phyloP scores from a whole-genome alignment of 139 green algal species.

The Mesotaenium endlicherianum region DNA sequence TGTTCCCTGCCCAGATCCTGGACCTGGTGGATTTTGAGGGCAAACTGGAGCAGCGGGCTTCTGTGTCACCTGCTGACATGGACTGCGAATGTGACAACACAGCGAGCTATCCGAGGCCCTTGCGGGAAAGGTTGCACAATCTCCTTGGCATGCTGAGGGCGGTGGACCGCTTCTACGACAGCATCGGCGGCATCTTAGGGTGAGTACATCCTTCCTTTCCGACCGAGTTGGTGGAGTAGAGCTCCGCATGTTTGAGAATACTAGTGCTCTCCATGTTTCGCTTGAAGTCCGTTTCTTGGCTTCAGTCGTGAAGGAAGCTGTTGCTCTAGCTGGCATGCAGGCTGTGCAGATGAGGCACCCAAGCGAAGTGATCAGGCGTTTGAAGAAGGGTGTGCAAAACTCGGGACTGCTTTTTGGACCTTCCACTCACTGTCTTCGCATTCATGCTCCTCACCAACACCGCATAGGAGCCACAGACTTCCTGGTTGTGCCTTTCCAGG shows the following conservation, averaged over 20 bases:
- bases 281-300: not conserved
- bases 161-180: slow-evolving; percentile 84
- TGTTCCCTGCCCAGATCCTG: slow-evolving; percentile 20
- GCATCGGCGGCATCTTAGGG: slow-evolving; percentile 87
- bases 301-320: no score
- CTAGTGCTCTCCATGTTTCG: not conserved
- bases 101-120: not conserved
- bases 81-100: not conserved
- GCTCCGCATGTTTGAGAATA: not conserved
- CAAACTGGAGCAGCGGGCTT: not conserved
- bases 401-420: no score
- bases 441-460: no score
- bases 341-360: no score
- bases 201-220: slow-evolving; percentile 48
- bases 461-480: not conserved
- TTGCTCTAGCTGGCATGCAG: no score
- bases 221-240: not conserved
- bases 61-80: not conserved
- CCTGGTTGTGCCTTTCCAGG: not conserved
- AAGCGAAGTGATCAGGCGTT: no score
- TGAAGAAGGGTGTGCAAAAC: no score
- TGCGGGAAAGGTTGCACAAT: slow-evolving; percentile 4
- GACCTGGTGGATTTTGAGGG: slow-evolving; percentile 28
- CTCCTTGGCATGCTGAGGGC: slow-evolving; percentile 33
- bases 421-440: no score